Conservation (phyloP, 2,329 filamentous ascomycete species). For the Didymella exigua region DNA sequence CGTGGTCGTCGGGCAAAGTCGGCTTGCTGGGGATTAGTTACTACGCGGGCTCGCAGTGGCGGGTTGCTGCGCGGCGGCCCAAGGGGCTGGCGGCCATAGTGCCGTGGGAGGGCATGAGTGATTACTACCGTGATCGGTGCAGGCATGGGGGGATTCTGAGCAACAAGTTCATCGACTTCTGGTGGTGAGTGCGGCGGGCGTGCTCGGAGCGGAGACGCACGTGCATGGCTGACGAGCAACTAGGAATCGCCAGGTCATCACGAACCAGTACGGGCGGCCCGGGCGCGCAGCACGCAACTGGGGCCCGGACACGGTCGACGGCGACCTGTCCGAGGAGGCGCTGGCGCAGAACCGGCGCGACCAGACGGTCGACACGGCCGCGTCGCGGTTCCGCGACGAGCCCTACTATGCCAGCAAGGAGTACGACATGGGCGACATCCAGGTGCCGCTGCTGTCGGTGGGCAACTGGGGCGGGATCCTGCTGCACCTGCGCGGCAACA, state of each 20-base stretch:
- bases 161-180: slow-evolving; percentile 55
- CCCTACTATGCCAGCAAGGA: slow-evolving; percentile 69
- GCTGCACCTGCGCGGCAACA: slow-evolving; percentile 71
- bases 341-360: slow-evolving; percentile 55
- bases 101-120: slow-evolving; percentile 63
- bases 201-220: too few relatives aligned
- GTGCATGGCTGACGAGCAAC: slow-evolving; percentile 39
- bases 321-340: slow-evolving; percentile 61
- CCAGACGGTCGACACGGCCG: slow-evolving; percentile 41
- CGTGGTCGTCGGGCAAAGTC: slow-evolving; percentile 59
- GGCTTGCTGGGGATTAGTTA: slow-evolving; percentile 59
- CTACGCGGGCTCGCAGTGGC: slow-evolving; percentile 61
- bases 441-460: slow-evolving; percentile 69
- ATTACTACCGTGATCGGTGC: slow-evolving; percentile 57
- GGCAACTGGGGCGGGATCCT: slow-evolving; percentile 75
- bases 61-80: slow-evolving; percentile 58
- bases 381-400: slow-evolving; percentile 65
- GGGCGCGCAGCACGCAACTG: slow-evolving; percentile 58
- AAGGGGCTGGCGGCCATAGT: slow-evolving; percentile 59
- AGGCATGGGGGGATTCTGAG: slow-evolving; percentile 50
- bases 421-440: slow-evolving; percentile 67
- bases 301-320: slow-evolving; percentile 64
- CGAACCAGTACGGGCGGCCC: slow-evolving; percentile 70
- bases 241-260: slow-evolving; percentile 68
- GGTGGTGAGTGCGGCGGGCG: slow-evolving; percentile 54